Percentiles rank a stretch among this genome's conserved stretches.
phyloP scores from a whole-genome alignment of 2,329 filamentous ascomycete species.

The Chalaropsis ovoidea region DNA sequence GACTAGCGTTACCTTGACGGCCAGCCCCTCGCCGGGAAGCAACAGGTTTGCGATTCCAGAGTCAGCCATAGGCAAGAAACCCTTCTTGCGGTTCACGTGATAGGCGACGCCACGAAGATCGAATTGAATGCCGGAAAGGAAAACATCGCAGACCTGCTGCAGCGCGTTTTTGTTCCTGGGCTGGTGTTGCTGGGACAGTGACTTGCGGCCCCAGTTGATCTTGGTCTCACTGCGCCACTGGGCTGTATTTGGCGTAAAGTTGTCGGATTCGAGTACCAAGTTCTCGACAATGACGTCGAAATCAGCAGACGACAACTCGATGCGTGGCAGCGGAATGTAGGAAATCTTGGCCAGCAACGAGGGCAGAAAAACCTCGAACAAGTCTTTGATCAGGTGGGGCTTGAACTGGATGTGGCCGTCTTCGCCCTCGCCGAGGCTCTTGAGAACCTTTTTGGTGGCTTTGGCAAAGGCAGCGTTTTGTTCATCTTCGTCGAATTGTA shows the following conservation, averaged over 20 bases:
- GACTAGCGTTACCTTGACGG: conserved; percentile 42
- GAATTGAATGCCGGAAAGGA: conserved; percentile 83
- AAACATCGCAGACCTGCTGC: conserved; percentile 38
- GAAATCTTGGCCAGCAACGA: conserved; percentile 70
- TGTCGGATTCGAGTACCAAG: conserved; percentile 88
- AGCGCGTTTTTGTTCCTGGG: conserved; percentile 59
- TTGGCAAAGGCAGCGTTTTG: conserved; percentile 73
- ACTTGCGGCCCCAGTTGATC: conserved; percentile 89
- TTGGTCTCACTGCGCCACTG: conserved; percentile 90
- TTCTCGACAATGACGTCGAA: conserved; percentile 90
- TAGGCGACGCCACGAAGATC: conserved; percentile 85
- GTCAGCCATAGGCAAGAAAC: conserved; percentile 81
- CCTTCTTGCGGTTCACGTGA: conserved; percentile 89
- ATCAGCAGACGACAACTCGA: conserved; percentile 78
- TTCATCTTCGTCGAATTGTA: conserved; percentile 80
- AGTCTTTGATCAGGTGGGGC: conserved; percentile 79
- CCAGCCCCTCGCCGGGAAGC: conserved; percentile 76
- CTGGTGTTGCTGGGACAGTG: conserved; percentile 66
- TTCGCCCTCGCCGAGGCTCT: conserved; percentile 73
- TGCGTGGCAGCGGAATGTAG: conserved; percentile 86
- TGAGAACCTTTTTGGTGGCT: conserved; percentile 74
- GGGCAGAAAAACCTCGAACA: conserved; percentile 79
- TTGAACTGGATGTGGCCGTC: conserved; percentile 84
- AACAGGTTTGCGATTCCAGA: conserved; percentile 81
- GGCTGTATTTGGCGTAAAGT: conserved; percentile 84